These are phyloP conservation scores for Helotiales sp. DNA, from an alignment of 2,329 filamentous ascomycete species.

Conservation along the genomic window DNA sequence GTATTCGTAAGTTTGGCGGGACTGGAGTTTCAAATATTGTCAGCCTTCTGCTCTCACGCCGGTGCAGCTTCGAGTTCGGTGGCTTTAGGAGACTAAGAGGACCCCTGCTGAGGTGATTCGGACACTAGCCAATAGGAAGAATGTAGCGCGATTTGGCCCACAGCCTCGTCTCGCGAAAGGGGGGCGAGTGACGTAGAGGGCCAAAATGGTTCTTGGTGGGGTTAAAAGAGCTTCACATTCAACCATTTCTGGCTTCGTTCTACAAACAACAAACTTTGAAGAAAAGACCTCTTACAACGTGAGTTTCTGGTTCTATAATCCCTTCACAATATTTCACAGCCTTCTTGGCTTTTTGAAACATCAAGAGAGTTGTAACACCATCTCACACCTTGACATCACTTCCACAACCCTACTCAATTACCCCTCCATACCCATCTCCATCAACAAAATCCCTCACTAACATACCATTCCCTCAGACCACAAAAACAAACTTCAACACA, in stretches of 20 bases:
- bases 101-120: background rate
- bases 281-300: background rate
- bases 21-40: too few species aligned
- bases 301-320: background rate
- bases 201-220: slow-evolving; percentile 3
- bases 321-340: background rate
- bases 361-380: background rate
- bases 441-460: background rate
- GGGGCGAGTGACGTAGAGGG: background rate
- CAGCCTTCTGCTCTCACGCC: background rate
- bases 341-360: background rate
- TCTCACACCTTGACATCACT: slow-evolving; percentile 2
- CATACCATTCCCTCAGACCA: background rate
- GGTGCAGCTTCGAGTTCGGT: background rate
- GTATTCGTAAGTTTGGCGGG: background rate
- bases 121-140: background rate
- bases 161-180: background rate
- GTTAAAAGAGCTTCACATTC: slow-evolving; percentile 11
- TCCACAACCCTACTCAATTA: background rate
- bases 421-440: background rate
- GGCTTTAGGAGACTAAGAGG: background rate
- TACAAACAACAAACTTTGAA: background rate
- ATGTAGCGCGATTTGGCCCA: background rate
- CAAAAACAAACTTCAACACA: slow-evolving; percentile 2
- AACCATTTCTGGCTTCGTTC: background rate